Percentiles rank a stretch among this genome's conserved stretches.
Evolutionary conservation across 1,284 basidiomycete genomes (phyloP).

Genomic region (Dichomitus squalens): DNA sequence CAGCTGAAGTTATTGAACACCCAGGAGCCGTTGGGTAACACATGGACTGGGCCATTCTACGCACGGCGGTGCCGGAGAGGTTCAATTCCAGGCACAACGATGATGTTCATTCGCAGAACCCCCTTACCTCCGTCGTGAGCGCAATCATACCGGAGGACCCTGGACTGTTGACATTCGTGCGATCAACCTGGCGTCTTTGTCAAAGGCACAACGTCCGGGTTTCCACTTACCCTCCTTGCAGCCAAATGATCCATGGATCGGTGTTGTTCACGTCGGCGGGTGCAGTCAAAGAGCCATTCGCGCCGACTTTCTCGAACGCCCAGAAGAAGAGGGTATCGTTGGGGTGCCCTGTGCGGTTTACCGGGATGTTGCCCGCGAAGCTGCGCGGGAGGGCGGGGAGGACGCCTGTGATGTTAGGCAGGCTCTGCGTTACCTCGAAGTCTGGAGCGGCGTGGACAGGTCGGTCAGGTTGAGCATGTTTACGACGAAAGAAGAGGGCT

Average conservation of each 20-base stretch:
- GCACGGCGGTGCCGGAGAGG: not conserved
- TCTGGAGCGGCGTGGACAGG: slow-evolving; percentile 12
- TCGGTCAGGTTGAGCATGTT: not conserved
- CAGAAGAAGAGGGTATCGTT: slow-evolving; percentile 77
- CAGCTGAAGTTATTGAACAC: slow-evolving; percentile 58
- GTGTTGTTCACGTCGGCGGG: slow-evolving; percentile 37
- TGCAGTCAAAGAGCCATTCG: slow-evolving; percentile 56
- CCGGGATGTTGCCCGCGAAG: slow-evolving; percentile 71
- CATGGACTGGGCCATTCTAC: slow-evolving; percentile 71
- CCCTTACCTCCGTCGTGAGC: slow-evolving; percentile 60
- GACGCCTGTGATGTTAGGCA: slow-evolving; percentile 67
- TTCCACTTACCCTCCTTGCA: slow-evolving; percentile 57
- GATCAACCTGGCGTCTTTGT: not conserved
- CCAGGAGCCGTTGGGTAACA: slow-evolving; percentile 52
- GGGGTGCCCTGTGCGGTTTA: slow-evolving; percentile 50
- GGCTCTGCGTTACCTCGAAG: slow-evolving; percentile 32
- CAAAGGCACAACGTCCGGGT: not conserved
- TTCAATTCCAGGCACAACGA: not conserved
- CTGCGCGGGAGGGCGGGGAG: slow-evolving; percentile 52
- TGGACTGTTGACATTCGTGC: slow-evolving; percentile 36
- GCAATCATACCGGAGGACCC: slow-evolving; percentile 72
- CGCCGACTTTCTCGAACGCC: slow-evolving; percentile 56
- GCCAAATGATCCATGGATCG: slow-evolving; percentile 74
- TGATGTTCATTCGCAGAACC: not conserved
- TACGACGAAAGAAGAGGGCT: slow-evolving; percentile 5